A percentile compares a stretch with the other conserved stretches of the same genome.
phyloP scores from a whole-genome alignment of 2,329 filamentous ascomycete genomes.

The Eutypa lata region DNA sequence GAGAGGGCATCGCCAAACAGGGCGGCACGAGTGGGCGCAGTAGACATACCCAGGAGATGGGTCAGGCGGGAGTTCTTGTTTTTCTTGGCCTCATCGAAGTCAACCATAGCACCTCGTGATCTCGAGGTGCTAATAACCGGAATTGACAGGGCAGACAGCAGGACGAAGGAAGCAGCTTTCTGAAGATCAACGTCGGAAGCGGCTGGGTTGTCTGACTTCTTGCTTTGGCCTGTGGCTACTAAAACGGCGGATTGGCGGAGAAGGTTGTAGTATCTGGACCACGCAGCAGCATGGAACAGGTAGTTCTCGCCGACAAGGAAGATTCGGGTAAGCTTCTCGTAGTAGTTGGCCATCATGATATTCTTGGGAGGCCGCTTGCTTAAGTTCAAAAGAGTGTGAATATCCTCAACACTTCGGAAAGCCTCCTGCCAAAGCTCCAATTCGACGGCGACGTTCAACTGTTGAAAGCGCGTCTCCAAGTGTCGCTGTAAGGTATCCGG shows the following conservation, averaged over 20 bases:
- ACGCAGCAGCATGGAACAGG: conserved; percentile 96
- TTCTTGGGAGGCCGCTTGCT: conserved; percentile 99
- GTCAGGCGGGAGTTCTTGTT: conserved; percentile 98
- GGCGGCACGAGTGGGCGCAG: conserved; percentile 81
- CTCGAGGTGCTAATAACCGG: conserved; percentile 98
- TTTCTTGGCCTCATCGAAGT: conserved; percentile 95
- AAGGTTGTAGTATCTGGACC: conserved; percentile 95
- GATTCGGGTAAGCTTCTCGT: conserved; percentile 97
- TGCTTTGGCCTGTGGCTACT: conserved; percentile 78
- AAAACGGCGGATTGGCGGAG: conserved; percentile 85
- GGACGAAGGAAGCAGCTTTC: conserved; percentile 91
- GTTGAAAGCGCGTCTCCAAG: conserved; percentile 95
- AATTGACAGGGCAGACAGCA: conserved; percentile 93
- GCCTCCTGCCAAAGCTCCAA: conserved; percentile 98
- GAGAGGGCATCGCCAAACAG: conserved; percentile 95
- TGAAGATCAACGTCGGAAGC: conserved; percentile 87
- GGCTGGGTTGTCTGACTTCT: conserved; percentile 92
- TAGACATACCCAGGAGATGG: conserved; percentile 89
- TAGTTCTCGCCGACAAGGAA: conserved; percentile 99
- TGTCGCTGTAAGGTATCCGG: conserved; percentile 96
- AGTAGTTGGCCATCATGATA: conserved; percentile 99
- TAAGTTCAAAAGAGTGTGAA: conserved; percentile 92
- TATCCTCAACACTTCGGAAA: conserved; percentile 98
- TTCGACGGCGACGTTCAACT: conserved; percentile 96
- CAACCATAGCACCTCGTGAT: conserved; percentile 91